These are phyloP conservation scores for Penicillium silybi DNA, from an alignment of 495 filamentous ascomycete species.

Conservation along the genomic window DNA sequence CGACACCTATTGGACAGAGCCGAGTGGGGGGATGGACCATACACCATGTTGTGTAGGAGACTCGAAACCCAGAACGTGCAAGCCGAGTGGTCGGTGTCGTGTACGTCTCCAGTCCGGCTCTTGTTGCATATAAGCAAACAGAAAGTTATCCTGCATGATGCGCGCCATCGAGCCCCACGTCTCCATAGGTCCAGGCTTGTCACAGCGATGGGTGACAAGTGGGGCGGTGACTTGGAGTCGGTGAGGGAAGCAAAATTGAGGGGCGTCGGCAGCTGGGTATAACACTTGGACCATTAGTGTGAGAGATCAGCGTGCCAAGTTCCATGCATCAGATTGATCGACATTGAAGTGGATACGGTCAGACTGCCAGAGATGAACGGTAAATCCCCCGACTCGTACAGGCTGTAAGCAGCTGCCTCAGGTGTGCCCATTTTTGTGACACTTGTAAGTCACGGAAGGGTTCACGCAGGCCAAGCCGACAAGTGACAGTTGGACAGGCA, in stretches of 20 bases:
- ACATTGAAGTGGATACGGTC: not conserved
- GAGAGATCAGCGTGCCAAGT: constrained; percentile 19
- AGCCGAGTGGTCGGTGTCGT: constrained; percentile 1
- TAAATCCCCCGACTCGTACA: constrained; percentile 20
- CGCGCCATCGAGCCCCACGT: constrained; percentile 13
- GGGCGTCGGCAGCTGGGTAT: not conserved
- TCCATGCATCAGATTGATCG: constrained; percentile 29
- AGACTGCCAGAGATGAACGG: constrained; percentile 13
- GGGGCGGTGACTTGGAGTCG: not conserved
- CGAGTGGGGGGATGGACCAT: not conserved
- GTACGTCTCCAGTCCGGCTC: not conserved
- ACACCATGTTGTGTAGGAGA: not conserved
- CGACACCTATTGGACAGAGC: not conserved
- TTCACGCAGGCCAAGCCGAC: constrained; percentile 3
- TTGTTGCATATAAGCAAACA: constrained; percentile 16
- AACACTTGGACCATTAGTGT: not conserved
- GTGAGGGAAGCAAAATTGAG: not conserved
- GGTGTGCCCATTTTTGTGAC: too few relatives aligned
- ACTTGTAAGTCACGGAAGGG: not conserved
- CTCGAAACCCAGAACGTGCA: constrained; percentile 8
- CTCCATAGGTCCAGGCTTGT: too few relatives aligned
- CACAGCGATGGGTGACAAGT: not conserved
- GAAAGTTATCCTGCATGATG: constrained; percentile 24
- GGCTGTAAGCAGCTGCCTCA: constrained; percentile 4
- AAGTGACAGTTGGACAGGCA: constrained; percentile 7